Evolutionary conservation across 345 rosid species (phyloP).

Genomic region (Luvunga scandens): DNA sequence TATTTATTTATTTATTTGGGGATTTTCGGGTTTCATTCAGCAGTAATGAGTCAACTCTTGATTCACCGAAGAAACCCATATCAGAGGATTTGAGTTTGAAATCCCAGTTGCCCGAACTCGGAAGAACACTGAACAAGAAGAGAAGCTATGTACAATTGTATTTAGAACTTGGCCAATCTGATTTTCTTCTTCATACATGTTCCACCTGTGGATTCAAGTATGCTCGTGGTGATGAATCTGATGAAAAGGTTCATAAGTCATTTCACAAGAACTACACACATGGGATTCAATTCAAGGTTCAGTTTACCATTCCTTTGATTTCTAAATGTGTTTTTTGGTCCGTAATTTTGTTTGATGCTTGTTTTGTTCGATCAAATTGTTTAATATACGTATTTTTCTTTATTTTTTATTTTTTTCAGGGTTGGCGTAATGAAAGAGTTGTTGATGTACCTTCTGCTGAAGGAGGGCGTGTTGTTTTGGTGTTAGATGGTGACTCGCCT

Average conservation of each 20-base stretch:
- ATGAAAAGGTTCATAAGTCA: constrained; percentile 65
- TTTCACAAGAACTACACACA: constrained; percentile 63
- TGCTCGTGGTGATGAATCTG: constrained; percentile 68
- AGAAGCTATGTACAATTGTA: constrained; percentile 79
- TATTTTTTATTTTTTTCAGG: constrained; percentile 40
- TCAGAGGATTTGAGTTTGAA: constrained; percentile 17
- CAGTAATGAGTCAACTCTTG: constrained; percentile 14
- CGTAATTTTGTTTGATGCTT: neutral
- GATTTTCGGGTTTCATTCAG: neutral
- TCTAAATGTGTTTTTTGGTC: neutral
- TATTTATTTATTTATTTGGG: neutral
- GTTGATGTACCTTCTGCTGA: constrained; percentile 29
- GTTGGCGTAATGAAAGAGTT: constrained; percentile 63
- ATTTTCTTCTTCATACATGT: constrained; percentile 73
- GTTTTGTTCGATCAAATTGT: constrained; percentile 4
- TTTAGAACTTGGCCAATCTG: constrained; percentile 84
- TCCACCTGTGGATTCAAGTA: constrained; percentile 52
- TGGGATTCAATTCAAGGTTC: constrained; percentile 79
- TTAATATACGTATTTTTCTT: neutral
- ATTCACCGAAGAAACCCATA: neutral
- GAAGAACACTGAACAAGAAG: constrained; percentile 52
- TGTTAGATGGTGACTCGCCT: constrained; percentile 49
- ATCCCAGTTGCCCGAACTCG: constrained; percentile 17
- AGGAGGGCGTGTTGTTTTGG: constrained; percentile 51
- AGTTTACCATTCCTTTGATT: neutral